A percentile compares a stretch with the other conserved stretches of the same genome.
Evolutionary conservation across 139 green algal genomes (phyloP).

Genomic region (Edaphochlamys debaryana): DNA sequence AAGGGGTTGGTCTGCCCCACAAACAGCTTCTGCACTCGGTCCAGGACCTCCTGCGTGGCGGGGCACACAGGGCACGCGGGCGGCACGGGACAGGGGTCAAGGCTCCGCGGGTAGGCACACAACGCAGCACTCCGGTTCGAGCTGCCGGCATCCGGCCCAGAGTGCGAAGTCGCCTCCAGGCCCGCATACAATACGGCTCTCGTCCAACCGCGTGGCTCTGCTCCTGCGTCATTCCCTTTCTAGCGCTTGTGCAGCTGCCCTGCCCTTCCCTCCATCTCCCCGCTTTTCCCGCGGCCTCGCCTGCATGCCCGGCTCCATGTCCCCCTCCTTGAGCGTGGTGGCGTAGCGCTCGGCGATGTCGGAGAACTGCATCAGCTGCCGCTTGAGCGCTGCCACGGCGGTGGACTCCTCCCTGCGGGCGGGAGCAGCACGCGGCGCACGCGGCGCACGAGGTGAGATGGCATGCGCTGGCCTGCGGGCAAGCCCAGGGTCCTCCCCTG

Average conservation of each 20-base stretch:
- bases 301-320: conserved; percentile 50
- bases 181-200: too few species aligned
- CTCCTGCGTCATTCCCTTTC: too few species aligned
- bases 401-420: conserved; percentile 47
- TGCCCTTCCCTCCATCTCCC: too few species aligned
- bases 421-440: background rate
- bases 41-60: conserved; percentile 41
- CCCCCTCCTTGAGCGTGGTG: conserved; percentile 22
- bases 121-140: too few species aligned
- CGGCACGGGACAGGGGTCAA: background rate
- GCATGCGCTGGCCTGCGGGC: too few species aligned
- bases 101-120: too few species aligned
- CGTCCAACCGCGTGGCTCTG: too few species aligned
- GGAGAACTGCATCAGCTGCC: conserved; percentile 57
- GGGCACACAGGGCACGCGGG: background rate
- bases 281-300: background rate
- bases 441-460: too few species aligned
- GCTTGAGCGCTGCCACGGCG: conserved; percentile 51
- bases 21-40: conserved; percentile 52
- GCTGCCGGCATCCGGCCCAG: too few species aligned
- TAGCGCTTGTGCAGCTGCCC: too few species aligned
- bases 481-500: too few species aligned
- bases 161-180: too few species aligned
- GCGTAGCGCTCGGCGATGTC: conserved; percentile 58
- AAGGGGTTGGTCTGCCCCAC: conserved; percentile 52